phyloP scores from a whole-genome alignment of 163 green algal genomes.

The Chlorella variabilis region DNA sequence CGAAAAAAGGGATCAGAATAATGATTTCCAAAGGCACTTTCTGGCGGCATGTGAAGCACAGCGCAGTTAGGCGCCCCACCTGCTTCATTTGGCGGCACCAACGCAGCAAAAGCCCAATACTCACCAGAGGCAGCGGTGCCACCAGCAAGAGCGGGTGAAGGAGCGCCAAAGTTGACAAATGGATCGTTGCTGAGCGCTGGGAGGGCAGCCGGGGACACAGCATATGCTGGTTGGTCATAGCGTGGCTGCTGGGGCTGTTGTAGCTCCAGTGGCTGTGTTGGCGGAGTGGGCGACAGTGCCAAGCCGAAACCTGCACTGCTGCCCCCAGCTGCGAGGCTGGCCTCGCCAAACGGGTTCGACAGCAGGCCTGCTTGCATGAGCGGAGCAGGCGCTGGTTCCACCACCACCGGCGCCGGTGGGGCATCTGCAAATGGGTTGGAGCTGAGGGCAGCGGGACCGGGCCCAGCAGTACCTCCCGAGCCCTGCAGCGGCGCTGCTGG shows the following conservation, averaged over 20 bases:
- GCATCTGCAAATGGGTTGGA: slow-evolving; percentile 31
- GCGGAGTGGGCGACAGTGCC: too few species aligned
- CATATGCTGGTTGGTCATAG: too few species aligned
- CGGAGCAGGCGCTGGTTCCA: background rate
- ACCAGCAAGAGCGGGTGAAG: background rate
- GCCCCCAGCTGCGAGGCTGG: background rate
- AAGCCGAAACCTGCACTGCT: too few species aligned
- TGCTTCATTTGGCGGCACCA: background rate
- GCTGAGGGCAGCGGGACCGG: background rate
- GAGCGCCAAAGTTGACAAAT: slow-evolving; percentile 18
- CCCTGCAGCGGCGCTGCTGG: background rate
- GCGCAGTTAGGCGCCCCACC: too few species aligned
- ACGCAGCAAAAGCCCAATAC: background rate
- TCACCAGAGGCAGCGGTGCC: background rate
- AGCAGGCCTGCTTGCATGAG: background rate
- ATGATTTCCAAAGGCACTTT: too few species aligned
- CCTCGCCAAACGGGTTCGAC: slow-evolving; percentile 30
- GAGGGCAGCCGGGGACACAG: too few species aligned
- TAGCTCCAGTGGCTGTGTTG: too few species aligned
- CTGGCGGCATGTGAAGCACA: too few species aligned
- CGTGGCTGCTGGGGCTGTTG: too few species aligned
- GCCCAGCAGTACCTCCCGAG: background rate
- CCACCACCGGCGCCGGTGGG: background rate
- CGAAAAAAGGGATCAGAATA: too few species aligned
- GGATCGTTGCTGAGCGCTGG: slow-evolving; percentile 19